Evolutionary conservation across 768 basidiomycete genomes (phyloP).

Genomic region (Auricularia sp.): DNA sequence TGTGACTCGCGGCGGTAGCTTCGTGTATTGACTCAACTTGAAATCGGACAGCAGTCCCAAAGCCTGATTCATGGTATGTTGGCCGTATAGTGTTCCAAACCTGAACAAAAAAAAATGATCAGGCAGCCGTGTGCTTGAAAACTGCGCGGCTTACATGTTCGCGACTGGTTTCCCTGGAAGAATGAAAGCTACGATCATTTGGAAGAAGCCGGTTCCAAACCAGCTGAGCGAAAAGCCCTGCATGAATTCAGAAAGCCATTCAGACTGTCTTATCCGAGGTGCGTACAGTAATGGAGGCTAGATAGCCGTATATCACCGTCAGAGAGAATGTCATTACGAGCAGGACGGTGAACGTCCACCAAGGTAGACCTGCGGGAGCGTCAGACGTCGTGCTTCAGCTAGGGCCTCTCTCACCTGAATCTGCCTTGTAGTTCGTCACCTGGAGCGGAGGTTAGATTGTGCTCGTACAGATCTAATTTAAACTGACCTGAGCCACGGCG

Average conservation of each 20-base stretch:
- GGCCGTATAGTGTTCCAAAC: constrained; percentile 10
- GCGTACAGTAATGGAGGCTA: constrained; percentile 9
- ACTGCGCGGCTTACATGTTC: constrained; percentile 7
- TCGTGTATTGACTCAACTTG: constrained; percentile 18
- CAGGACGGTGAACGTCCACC: constrained; percentile 17
- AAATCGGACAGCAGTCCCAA: constrained; percentile 16
- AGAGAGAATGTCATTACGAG: constrained; percentile 11
- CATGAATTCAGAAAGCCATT: neutral
- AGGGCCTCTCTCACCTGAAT: neutral
- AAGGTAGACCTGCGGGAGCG: constrained; percentile 12
- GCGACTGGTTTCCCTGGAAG: constrained; percentile 13
- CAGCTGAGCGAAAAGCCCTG: constrained; percentile 11
- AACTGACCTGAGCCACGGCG: constrained; percentile 14
- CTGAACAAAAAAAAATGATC: neutral
- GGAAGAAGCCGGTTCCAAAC: constrained; percentile 14
- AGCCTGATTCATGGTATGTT: constrained; percentile 13
- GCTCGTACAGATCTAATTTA: neutral
- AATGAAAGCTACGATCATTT: constrained; percentile 14
- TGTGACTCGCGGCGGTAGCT: constrained; percentile 15
- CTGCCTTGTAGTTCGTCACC: neutral
- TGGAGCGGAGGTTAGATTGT: neutral
- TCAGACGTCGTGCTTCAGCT: too few species aligned
- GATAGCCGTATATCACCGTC: constrained; percentile 7
- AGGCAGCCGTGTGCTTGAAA: too few species aligned
- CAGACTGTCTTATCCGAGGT: neutral